phyloP scores from a whole-genome alignment of 495 filamentous ascomycete genomes.

The Cercophora sp. region DNA sequence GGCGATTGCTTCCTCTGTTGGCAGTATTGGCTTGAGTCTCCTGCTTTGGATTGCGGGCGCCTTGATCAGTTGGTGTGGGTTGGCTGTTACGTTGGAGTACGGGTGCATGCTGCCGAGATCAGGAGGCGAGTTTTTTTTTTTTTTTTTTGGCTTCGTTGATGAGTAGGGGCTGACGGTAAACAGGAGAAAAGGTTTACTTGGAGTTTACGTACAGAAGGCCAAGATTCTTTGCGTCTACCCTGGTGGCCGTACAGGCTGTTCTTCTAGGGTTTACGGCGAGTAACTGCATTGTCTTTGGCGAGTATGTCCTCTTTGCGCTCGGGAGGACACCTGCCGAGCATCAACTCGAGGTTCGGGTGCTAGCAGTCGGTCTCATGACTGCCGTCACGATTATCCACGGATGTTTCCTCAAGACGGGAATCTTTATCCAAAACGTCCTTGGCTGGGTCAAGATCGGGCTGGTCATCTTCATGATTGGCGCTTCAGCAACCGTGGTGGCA shows the following conservation, averaged over 20 bases:
- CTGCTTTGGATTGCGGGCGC: slow-evolving; percentile 63
- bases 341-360: slow-evolving; percentile 48
- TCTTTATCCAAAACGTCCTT: slow-evolving; percentile 61
- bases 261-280: slow-evolving; percentile 66
- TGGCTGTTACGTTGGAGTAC: slow-evolving; percentile 62
- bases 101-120: slow-evolving; percentile 65
- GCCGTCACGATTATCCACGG: slow-evolving; percentile 60
- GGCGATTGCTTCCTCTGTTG: slow-evolving; percentile 60
- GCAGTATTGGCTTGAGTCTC: slow-evolving; percentile 63
- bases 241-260: slow-evolving; percentile 64
- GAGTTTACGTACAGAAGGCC: slow-evolving; percentile 70
- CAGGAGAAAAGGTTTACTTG: slow-evolving; percentile 63
- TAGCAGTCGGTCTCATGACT: slow-evolving; percentile 60
- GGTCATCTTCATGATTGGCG: slow-evolving; percentile 61
- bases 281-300: slow-evolving; percentile 68
- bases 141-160: background rate
- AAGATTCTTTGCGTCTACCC: slow-evolving; percentile 62
- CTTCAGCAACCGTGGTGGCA: slow-evolving; percentile 52
- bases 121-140: background rate
- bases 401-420: slow-evolving; percentile 57
- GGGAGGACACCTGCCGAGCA: slow-evolving; percentile 36
- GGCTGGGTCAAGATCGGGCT: slow-evolving; percentile 63
- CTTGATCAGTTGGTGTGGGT: slow-evolving; percentile 54
- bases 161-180: background rate
- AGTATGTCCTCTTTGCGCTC: slow-evolving; percentile 63